Percentiles rank a stretch among this genome's conserved stretches.
These are phyloP conservation scores for Phytophthora europaea DNA, from an alignment of 352 stramenopile genomes.

Conservation along the genomic window DNA sequence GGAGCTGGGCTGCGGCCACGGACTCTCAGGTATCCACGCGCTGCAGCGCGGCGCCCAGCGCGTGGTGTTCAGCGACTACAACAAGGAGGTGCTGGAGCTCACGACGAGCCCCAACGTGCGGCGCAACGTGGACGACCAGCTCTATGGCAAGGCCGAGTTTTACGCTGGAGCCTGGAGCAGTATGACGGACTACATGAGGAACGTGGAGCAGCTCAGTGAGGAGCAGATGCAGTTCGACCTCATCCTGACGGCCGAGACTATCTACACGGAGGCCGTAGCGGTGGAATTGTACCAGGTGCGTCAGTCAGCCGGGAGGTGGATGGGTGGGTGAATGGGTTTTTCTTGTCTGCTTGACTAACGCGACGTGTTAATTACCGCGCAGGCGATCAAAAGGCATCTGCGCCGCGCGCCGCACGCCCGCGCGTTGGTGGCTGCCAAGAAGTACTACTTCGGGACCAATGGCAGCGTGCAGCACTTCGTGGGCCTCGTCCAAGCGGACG, in stretches of 20 bases:
- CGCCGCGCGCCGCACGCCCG: slow-evolving; percentile 47
- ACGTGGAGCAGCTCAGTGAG: slow-evolving; percentile 36
- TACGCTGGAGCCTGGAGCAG: slow-evolving; percentile 83
- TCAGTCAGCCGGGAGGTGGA: background rate
- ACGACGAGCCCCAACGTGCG: slow-evolving; percentile 84
- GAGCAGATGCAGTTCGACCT: slow-evolving; percentile 73
- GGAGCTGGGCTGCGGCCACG: slow-evolving; percentile 86
- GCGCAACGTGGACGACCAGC: slow-evolving; percentile 49
- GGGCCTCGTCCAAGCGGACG: slow-evolving; percentile 56
- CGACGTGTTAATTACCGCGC: background rate
- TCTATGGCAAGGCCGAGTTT: slow-evolving; percentile 62
- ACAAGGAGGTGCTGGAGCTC: slow-evolving; percentile 89
- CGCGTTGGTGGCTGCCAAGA: slow-evolving; percentile 84
- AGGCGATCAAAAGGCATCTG: slow-evolving; percentile 87
- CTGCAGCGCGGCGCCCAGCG: slow-evolving; percentile 69
- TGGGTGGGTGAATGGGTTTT: background rate
- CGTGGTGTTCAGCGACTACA: slow-evolving; percentile 90
- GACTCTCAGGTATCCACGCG: slow-evolving; percentile 79
- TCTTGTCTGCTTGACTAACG: background rate
- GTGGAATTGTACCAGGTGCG: slow-evolving; percentile 75
- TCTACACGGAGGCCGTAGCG: slow-evolving; percentile 86
- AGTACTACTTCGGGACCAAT: slow-evolving; percentile 90
- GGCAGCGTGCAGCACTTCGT: slow-evolving; percentile 91
- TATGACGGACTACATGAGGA: slow-evolving; percentile 65
- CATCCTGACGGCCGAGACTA: slow-evolving; percentile 87